Conservation (phyloP, 108 stramenopile genomes). For the Licmophora abbreviata region DNA sequence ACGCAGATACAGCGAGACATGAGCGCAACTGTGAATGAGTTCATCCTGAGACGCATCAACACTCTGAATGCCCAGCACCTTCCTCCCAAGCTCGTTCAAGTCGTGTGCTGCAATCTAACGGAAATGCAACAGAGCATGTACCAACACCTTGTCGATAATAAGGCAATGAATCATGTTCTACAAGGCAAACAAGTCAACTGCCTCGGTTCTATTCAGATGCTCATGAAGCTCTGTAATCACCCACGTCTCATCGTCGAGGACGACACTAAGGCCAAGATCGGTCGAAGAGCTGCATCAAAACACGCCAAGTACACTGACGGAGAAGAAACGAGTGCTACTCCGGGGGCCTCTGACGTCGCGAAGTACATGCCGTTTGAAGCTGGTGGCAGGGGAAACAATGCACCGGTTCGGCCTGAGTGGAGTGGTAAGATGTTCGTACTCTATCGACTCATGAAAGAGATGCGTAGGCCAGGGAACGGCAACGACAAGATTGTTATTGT, state of each 20-base stretch:
- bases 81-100: constrained; percentile 97
- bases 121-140: constrained; percentile 95
- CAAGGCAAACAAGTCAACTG: constrained; percentile 97
- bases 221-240: constrained; percentile 95
- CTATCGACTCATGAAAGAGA: constrained; percentile 87
- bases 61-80: constrained; percentile 95
- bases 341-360: constrained; percentile 74
- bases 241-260: constrained; percentile 81
- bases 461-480: constrained; percentile 82
- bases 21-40: constrained; percentile 87
- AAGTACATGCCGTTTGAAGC: constrained; percentile 74
- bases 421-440: constrained; percentile 95
- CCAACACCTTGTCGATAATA: constrained; percentile 80
- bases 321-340: constrained; percentile 38
- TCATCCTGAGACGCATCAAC: constrained; percentile 95
- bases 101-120: constrained; percentile 95
- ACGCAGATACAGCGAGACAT: constrained; percentile 86
- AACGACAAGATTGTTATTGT: constrained; percentile 97
- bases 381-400: constrained; percentile 32
- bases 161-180: constrained; percentile 91
- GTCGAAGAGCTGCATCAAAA: constrained; percentile 47
- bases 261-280: constrained; percentile 22
- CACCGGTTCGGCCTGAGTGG: constrained; percentile 77
- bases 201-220: constrained; percentile 88
- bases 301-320: constrained; percentile 65